Conservation (phyloP, 306 rosid species). For the Sicyos edulis region DNA sequence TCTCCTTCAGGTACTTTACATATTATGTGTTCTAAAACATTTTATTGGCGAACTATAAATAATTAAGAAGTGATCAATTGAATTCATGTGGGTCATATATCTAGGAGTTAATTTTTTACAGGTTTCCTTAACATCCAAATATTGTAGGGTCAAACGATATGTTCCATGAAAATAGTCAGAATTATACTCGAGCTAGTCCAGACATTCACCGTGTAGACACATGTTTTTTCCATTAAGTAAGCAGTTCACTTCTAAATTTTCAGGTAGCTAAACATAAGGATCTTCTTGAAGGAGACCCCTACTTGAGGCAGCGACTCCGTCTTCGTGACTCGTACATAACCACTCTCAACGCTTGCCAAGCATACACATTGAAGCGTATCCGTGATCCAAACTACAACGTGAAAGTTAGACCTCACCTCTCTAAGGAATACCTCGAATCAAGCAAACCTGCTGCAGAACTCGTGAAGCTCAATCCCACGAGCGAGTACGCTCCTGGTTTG, state of each 20-base stretch:
- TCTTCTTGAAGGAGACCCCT: slow-evolving; percentile 93
- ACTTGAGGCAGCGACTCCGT: slow-evolving; percentile 85
- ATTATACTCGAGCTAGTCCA: too few species aligned
- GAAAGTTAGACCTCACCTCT: slow-evolving; percentile 68
- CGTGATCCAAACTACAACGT: slow-evolving; percentile 80
- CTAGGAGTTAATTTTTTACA: too few species aligned
- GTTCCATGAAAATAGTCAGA: too few species aligned
- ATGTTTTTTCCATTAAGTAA: neutral
- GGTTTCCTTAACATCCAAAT: too few species aligned
- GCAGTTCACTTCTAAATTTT: slow-evolving; percentile 12
- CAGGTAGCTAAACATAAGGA: slow-evolving; percentile 91
- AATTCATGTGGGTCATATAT: too few species aligned
- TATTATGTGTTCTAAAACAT: neutral
- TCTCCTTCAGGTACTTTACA: slow-evolving; percentile 60
- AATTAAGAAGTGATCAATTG: too few species aligned
- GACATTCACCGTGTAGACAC: too few species aligned
- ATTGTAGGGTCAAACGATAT: too few species aligned
- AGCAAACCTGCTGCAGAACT: slow-evolving; percentile 95
- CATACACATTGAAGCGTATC: slow-evolving; percentile 77
- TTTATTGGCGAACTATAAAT: neutral
- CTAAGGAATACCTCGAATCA: slow-evolving; percentile 75
- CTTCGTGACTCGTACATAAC: slow-evolving; percentile 94
- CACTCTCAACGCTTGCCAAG: slow-evolving; percentile 91
- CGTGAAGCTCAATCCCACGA: slow-evolving; percentile 81
- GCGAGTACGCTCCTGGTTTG: slow-evolving; percentile 94